These are phyloP conservation scores for Groenewaldozyma salmanticensis DNA, from an alignment of 805 yeast genomes.

Conservation along the genomic window DNA sequence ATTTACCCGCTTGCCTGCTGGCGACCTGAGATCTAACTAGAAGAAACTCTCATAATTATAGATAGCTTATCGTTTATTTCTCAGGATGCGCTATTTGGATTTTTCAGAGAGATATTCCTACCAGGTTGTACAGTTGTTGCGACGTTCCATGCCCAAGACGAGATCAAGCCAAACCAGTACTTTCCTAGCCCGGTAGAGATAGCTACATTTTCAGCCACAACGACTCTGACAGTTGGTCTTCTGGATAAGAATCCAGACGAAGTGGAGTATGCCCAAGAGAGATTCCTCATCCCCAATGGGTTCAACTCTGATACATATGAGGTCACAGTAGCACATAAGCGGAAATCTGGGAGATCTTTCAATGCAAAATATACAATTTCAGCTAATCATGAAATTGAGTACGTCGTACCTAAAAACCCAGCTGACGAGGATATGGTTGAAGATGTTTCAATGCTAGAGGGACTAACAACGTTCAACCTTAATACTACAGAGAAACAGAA, in stretches of 20 bases:
- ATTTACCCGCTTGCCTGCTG: not conserved
- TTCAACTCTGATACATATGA: slow-evolving; percentile 40
- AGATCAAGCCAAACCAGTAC: slow-evolving; percentile 22
- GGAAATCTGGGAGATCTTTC: slow-evolving; percentile 78
- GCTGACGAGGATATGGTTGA: slow-evolving; percentile 21
- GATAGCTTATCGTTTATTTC: slow-evolving; percentile 61
- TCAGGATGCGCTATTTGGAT: slow-evolving; percentile 36
- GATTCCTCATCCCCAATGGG: slow-evolving; percentile 41
- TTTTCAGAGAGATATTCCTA: slow-evolving; percentile 41
- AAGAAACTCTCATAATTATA: slow-evolving; percentile 42
- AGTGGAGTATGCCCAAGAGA: slow-evolving; percentile 31
- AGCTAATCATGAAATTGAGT: slow-evolving; percentile 34
- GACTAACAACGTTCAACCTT: slow-evolving; percentile 80
- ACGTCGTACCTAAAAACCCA: slow-evolving; percentile 20
- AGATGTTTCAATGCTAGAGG: slow-evolving; percentile 51
- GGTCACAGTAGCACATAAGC: slow-evolving; percentile 50
- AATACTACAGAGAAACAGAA: slow-evolving; percentile 67
- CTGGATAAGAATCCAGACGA: slow-evolving; percentile 38
- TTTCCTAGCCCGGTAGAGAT: slow-evolving; percentile 47
- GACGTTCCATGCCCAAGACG: slow-evolving; percentile 4
- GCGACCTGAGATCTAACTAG: not conserved
- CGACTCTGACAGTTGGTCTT: slow-evolving; percentile 23
- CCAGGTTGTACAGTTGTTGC: slow-evolving; percentile 31
- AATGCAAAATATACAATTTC: slow-evolving; percentile 44
- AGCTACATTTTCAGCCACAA: slow-evolving; percentile 63